phyloP scores from a whole-genome alignment of 257 asterid genomes.

The Schizonepeta tenuifolia region DNA sequence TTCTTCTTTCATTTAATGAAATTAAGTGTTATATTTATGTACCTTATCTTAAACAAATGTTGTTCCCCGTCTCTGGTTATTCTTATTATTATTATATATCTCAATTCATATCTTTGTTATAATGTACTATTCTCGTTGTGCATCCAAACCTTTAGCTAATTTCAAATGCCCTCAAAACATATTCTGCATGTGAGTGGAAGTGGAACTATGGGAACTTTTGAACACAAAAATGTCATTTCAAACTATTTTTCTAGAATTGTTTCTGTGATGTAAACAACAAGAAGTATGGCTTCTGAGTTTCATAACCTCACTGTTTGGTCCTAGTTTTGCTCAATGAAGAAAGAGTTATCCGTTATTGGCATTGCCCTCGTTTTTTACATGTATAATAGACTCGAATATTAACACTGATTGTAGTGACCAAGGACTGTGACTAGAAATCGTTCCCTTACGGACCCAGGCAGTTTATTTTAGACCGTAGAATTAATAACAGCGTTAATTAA shows the following conservation, averaged over 20 bases:
- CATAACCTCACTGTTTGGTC: too few relatives aligned
- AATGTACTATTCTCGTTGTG: not conserved
- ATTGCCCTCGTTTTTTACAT: too few relatives aligned
- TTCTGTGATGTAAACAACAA: slow-evolving; percentile 4
- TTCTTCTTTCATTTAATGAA: slow-evolving; percentile 12
- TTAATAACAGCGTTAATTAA: too few relatives aligned
- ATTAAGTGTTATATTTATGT: not conserved
- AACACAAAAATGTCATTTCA: not conserved
- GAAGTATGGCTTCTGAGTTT: too few relatives aligned
- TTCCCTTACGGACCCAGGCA: too few relatives aligned
- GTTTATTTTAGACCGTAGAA: too few relatives aligned
- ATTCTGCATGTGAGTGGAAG: not conserved
- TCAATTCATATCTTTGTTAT: not conserved
- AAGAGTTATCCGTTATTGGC: too few relatives aligned
- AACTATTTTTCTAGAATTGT: not conserved
- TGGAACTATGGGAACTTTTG: not conserved
- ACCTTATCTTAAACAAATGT: not conserved
- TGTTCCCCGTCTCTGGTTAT: not conserved
- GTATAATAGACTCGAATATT: too few relatives aligned
- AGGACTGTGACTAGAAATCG: too few relatives aligned
- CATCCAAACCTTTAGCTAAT: not conserved
- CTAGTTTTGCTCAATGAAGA: too few relatives aligned
- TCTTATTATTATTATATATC: not conserved
- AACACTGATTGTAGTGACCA: too few relatives aligned
- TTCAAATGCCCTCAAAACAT: not conserved